Base-by-base conservation (phyloP, 805 yeast species). In the Saturnispora halmiae region DNA sequence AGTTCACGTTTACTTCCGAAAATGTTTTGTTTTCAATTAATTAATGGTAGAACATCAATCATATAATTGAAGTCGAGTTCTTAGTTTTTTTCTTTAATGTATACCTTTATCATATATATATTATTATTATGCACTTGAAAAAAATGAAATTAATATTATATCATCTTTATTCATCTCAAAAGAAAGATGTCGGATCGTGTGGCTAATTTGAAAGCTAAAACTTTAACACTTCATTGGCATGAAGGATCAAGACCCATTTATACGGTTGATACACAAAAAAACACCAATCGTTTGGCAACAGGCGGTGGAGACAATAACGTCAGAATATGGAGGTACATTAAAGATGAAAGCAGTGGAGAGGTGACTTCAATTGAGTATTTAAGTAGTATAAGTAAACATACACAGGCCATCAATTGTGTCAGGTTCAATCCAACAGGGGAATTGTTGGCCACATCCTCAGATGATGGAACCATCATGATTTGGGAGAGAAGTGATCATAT, bases 301-400 rank as follows among this genome's bases (percentile, higher is more conserved):
- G 95, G 86, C 0, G 97, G 97, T 19, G 96, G 96, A 31, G 98
- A 92, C 59, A 83, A 82, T 56, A 83, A 84, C 51, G 81, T 86
- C n/a, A 68, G 96, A 38, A 50, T 63, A 20, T 63, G 67, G 67
- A 49, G 51, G 33, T 43, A 57, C 24, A 34, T 40, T 2, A 58
- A 51, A 36, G 53, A 48, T 4, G 51, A 48, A 10, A 50, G 48
- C 7, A 51, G 41, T 4, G 44, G 47, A 4, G 51, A 50, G n/a
- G 51, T 59, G 9, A 48, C 38, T 6, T 55, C 73, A 0, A 82
- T 87, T 14, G 82, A 78, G 45, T 90, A 87, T 57, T 64, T 87
- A 22, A 74, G 92, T 14, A 85, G 96, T 0, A 67, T 92, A 38
- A 60, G 81, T 3, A 87, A 86, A 51, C 98, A 92, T 56, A 83